phyloP scores from a whole-genome alignment of 148 eudicot genomes.

The Silene conica region DNA sequence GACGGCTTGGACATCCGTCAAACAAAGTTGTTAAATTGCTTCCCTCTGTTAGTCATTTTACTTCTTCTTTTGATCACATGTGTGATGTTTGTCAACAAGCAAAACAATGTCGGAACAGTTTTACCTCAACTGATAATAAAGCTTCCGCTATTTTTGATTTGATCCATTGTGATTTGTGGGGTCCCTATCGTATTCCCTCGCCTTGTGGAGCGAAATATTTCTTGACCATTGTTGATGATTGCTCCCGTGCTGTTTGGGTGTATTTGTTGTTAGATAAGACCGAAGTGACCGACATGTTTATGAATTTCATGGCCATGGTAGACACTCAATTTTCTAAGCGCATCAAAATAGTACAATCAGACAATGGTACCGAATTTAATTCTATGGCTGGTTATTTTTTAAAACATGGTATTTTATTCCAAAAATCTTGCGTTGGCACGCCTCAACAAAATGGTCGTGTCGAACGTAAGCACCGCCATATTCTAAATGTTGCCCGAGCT shows the following conservation, averaged over 20 bases:
- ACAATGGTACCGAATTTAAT: neutral
- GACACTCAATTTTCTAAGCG: neutral
- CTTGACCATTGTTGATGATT: slow-evolving; percentile 7
- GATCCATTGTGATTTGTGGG: neutral
- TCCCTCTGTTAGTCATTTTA: neutral
- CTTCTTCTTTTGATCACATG: neutral
- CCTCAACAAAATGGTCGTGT: slow-evolving; percentile 14
- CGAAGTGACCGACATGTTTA: neutral
- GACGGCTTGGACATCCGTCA: neutral
- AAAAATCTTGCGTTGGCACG: neutral
- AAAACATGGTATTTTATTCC: neutral
- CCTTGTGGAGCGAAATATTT: slow-evolving; percentile 17
- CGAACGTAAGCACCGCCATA: neutral
- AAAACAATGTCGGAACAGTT: neutral
- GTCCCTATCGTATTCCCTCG: neutral
- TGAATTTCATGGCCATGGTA: neutral
- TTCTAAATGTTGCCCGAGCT: neutral
- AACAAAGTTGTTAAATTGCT: neutral
- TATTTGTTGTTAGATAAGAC: neutral
- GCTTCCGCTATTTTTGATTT: neutral
- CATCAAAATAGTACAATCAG: neutral
- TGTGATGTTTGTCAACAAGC: neutral
- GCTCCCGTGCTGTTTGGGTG: neutral
- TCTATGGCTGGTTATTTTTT: neutral
- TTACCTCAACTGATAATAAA: neutral